Base-by-base conservation (phyloP, 176 grass and related monocot genomes). In the Ensete glaucum region DNA sequence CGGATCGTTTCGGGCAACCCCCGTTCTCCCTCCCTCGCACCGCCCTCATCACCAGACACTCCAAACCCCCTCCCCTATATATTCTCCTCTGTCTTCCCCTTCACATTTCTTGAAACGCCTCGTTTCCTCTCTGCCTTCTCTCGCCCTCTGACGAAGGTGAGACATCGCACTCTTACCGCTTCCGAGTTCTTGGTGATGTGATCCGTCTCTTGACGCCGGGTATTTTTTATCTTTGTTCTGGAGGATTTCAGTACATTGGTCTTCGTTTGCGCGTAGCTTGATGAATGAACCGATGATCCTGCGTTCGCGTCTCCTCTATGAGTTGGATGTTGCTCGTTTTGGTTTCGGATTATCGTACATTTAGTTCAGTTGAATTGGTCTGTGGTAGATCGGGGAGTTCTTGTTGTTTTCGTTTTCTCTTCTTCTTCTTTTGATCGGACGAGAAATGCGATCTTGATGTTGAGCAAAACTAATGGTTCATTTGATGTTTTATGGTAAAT, bases 21-120 rank as follows among this genome's bases (percentile, higher is more conserved):
- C 34, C 72, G 83, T 81, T 23, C 22, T 23, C 22, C 22, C 83
- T 73, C 84, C 79, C 78, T 54, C 51, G 66, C 66, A 78, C 23
- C 62, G 74, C 52, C 57, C 77, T 59, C 73, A 57, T 17, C 27
- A 49, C 22, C 11, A 57, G 13, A 50, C 84, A 69, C 72, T 71
- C 62, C 73, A n/a, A n/a, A n/a, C 9, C 54, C 52, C 57, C 22
- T 23, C 0, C 22, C 81, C 73, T 86, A 82, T 77, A 81, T 72
- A 53, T 43, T 43, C 22, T 51, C 67, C 68, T 14, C 69, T 80
- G 26, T 16, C 48, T 63, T 43, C 34, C 68, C 20, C 27, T 12
- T 1, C 51, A 68, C 83, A 66, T 69, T 86, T 82, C 67, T 73
- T 66, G 67, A 54, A 81, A 16, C n/a, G 12, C 63, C 67, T 52